Percentiles rank a stretch among this genome's conserved stretches.
These are phyloP conservation scores for Lichtheimia hyalospora DNA, from an alignment of 371 early-diverging fungal genomes.

Conservation along the genomic window DNA sequence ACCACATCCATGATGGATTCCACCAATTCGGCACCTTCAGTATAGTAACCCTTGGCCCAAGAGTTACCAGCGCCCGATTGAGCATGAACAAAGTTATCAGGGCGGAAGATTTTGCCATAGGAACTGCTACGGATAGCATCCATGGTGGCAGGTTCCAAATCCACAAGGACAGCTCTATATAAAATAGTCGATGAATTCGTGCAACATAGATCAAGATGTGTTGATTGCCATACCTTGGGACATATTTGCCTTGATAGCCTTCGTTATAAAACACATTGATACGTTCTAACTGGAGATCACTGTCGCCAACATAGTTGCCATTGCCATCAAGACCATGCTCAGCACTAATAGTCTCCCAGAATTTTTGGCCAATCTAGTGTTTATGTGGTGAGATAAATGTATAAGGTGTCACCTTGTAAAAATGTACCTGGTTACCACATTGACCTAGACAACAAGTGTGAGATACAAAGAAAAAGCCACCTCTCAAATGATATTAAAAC, in stretches of 20 bases:
- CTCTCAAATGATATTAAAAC: background rate
- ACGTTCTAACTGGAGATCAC: constrained; percentile 93
- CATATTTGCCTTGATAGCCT: constrained; percentile 77
- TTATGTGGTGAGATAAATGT: no score
- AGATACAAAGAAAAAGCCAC: background rate
- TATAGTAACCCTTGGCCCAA: constrained; percentile 91
- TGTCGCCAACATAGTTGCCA: constrained; percentile 78
- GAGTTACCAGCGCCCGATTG: constrained; percentile 89
- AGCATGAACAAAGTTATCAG: constrained; percentile 84
- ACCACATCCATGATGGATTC: constrained; percentile 80
- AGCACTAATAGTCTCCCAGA: constrained; percentile 90
- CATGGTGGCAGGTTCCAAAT: constrained; percentile 99
- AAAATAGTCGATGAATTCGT: background rate
- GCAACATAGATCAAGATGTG: no score
- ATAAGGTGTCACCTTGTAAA: no score
- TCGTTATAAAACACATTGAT: constrained; percentile 99
- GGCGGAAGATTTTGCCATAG: constrained; percentile 75
- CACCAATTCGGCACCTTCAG: constrained; percentile 86
- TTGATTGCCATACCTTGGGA: constrained; percentile 55
- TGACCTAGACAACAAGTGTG: constrained; percentile 61
- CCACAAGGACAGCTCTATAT: constrained; percentile 95
- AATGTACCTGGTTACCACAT: constrained; percentile 78
- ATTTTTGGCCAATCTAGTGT: constrained; percentile 73
- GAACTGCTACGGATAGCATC: constrained; percentile 81
- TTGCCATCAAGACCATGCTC: constrained; percentile 85